Evolutionary conservation across 352 stramenopile genomes (phyloP).

Genomic region (Hyaloperonospora arabidopsidis): DNA sequence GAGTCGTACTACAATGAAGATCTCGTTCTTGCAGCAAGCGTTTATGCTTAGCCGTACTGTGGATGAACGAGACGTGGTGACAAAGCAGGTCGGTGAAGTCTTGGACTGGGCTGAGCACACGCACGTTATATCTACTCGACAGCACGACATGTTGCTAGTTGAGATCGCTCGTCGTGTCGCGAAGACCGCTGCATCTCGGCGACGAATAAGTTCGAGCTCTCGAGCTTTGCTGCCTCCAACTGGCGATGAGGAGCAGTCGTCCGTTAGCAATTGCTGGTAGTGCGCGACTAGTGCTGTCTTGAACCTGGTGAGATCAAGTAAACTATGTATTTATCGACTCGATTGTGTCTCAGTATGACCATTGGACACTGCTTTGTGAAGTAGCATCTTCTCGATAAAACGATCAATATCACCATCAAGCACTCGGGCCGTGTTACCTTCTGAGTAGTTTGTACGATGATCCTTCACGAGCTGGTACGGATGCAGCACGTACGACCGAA

Average conservation of each 20-base stretch:
- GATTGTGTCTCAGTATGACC: neutral
- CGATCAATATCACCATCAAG: constrained; percentile 86
- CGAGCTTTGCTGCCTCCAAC: constrained; percentile 11
- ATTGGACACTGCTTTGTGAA: constrained; percentile 25
- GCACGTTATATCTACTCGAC: constrained; percentile 55
- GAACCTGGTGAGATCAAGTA: too few relatives aligned
- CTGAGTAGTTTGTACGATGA: constrained; percentile 87
- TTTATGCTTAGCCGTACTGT: constrained; percentile 80
- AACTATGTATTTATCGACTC: neutral
- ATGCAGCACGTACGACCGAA: constrained; percentile 96
- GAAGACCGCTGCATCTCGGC: constrained; percentile 25
- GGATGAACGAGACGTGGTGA: constrained; percentile 70
- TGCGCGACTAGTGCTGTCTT: too few relatives aligned
- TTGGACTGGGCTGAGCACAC: constrained; percentile 78
- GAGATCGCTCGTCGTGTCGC: constrained; percentile 67
- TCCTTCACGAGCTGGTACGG: constrained; percentile 99
- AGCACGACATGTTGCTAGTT: constrained; percentile 61
- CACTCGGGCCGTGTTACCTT: constrained; percentile 78
- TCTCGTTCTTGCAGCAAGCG: constrained; percentile 77
- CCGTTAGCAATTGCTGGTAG: neutral
- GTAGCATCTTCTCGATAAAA: constrained; percentile 74
- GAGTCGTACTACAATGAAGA: constrained; percentile 63
- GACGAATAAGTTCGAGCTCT: constrained; percentile 12
- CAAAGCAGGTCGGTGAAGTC: constrained; percentile 70
- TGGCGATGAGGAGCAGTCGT: constrained; percentile 3